Evolutionary conservation across 495 filamentous ascomycete genomes (phyloP), one percentile per base, ranked within the genome.

Genomic region (Talaromyces wortmannii): DNA sequence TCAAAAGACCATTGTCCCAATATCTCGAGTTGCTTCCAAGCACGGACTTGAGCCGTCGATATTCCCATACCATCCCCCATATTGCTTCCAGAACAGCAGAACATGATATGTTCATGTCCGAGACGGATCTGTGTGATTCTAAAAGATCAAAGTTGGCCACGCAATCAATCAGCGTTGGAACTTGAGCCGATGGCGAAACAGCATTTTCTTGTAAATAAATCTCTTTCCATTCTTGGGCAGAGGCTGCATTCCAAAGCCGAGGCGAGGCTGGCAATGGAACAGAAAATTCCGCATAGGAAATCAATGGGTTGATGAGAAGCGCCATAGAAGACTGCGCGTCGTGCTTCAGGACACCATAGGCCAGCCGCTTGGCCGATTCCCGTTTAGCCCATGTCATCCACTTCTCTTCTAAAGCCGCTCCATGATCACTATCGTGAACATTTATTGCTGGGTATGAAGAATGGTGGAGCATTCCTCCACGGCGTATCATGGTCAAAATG

Each of bases 271-370:
- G 83, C 11, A 88, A 61, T 3, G 83, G 79, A 6, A 86, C 66
- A 7, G 78, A 77, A 11, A 88, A 59, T 56, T 88, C 85, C 0
- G 83, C 73, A 59, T 86, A 88, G 0, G 83, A 84, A 57, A 87
- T 82, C 7, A 79, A 57, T 0, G 81, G 78, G 55, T 76, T 81
- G 48, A 74, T 70, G 11, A 82, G 73, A 7, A 84, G 69, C 18
- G 80, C 75, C 56, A 87, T 76, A 0, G 81, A 80, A 0, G 78
- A 71, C 55, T 86, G 81, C 2, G 78, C 65, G 58, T 87, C 83
- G 31, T 82, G 77, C 5, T 81, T 55, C 50, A 83, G 83, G 4
- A 78, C 61, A 56, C 82, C 79, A 48, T 82, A 80, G n/a, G 33
- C 16, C 17, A 57, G 77, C 75, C 78, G 63, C 57, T 84, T 83